These are phyloP conservation scores for Asterochloris sp. DNA, from an alignment of 139 green algal genomes.

Conservation along the genomic window DNA sequence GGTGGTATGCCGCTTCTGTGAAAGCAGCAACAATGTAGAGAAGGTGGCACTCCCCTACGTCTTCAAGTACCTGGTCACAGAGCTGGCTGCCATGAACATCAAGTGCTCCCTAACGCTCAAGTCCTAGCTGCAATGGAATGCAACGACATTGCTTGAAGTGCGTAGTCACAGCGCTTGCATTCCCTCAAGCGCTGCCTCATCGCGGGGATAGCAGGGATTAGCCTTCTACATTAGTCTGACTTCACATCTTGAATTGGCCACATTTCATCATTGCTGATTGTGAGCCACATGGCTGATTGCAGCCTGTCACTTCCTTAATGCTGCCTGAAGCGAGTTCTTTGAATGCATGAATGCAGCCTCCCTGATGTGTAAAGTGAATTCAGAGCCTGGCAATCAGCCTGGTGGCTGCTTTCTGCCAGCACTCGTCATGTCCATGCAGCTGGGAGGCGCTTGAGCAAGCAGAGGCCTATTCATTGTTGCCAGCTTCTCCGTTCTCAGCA, in stretches of 20 bases:
- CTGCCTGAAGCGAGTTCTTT: background rate
- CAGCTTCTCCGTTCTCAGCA: background rate
- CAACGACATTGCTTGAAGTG: background rate
- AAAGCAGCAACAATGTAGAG: conserved; percentile 51
- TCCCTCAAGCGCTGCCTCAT: background rate
- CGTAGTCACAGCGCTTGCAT: background rate
- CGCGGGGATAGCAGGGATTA: background rate
- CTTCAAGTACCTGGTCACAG: conserved; percentile 77
- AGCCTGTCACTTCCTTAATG: too few species aligned
- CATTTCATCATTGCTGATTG: background rate
- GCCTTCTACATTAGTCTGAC: background rate
- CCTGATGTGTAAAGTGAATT: background rate
- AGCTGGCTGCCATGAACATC: conserved; percentile 93
- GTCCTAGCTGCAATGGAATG: background rate
- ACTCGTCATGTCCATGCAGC: conserved; percentile 2
- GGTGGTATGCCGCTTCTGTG: conserved; percentile 52
- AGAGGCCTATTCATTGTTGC: background rate
- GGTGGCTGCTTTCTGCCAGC: background rate
- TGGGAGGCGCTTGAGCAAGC: background rate
- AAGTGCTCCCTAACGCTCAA: conserved; percentile 43
- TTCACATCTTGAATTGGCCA: background rate
- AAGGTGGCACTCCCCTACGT: conserved; percentile 84
- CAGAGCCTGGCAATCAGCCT: background rate
- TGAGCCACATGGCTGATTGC: background rate
- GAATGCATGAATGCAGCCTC: background rate